phyloP scores from a whole-genome alignment of 169 alveolate species.

The Miamiensis avidus region DNA sequence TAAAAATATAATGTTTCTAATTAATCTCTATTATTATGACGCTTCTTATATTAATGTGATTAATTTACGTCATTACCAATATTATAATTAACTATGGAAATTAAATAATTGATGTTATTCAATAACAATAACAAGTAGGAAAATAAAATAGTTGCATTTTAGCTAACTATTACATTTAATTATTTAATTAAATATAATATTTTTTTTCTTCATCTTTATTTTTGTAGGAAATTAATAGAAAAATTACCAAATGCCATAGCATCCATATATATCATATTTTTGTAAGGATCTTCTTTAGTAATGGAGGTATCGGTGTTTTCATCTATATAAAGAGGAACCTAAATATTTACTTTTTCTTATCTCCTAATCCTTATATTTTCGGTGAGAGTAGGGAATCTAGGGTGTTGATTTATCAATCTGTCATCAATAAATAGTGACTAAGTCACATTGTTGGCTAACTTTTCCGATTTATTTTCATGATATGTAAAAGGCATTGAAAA shows the following conservation, averaged over 20 bases:
- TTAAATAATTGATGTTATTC: too few relatives aligned
- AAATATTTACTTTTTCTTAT: slow-evolving; percentile 73
- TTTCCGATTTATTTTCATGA: neutral
- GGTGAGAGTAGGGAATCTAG: slow-evolving; percentile 89
- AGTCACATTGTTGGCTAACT: slow-evolving; percentile 26
- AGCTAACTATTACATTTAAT: too few relatives aligned
- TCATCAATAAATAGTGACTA: slow-evolving; percentile 70
- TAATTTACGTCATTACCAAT: too few relatives aligned
- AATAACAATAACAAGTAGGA: too few relatives aligned
- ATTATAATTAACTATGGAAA: too few relatives aligned
- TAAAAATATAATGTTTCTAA: too few relatives aligned
- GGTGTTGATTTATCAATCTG: slow-evolving; percentile 89
- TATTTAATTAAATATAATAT: too few relatives aligned
- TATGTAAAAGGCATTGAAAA: slow-evolving; percentile 1
- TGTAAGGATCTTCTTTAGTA: slow-evolving; percentile 73
- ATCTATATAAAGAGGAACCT: slow-evolving; percentile 80
- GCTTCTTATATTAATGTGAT: too few relatives aligned
- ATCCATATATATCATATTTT: slow-evolving; percentile 92
- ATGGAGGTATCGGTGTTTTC: slow-evolving; percentile 51
- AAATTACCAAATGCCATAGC: slow-evolving; percentile 94
- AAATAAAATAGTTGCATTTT: too few relatives aligned
- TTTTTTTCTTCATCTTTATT: too few relatives aligned
- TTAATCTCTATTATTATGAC: too few relatives aligned
- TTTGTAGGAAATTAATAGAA: too few relatives aligned
- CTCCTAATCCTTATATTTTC: slow-evolving; percentile 81